These are phyloP conservation scores for Suillus sp. DNA, from an alignment of 768 basidiomycete genomes.

Conservation along the genomic window DNA sequence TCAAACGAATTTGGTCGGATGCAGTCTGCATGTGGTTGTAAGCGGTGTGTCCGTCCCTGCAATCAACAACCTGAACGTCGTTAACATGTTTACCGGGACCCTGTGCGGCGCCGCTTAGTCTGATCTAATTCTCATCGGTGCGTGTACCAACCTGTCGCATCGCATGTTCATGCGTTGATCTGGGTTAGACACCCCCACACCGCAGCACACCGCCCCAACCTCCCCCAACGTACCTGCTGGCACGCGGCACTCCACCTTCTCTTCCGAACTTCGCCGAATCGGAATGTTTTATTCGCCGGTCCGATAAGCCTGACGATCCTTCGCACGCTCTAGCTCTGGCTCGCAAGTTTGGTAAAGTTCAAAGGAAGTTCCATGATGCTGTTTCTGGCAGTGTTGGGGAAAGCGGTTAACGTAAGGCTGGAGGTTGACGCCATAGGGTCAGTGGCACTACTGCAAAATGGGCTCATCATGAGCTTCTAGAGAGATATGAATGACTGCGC, in stretches of 20 bases:
- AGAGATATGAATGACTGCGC: slow-evolving; percentile 3
- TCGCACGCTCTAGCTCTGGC: slow-evolving; percentile 7
- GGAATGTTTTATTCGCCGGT: slow-evolving; percentile 8
- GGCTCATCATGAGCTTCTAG: background rate
- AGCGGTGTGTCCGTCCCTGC: slow-evolving; percentile 14
- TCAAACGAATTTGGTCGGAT: slow-evolving; percentile 13
- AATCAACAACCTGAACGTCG: slow-evolving; percentile 15
- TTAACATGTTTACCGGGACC: slow-evolving; percentile 10
- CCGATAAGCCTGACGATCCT: slow-evolving; percentile 16
- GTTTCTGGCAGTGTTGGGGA: background rate
- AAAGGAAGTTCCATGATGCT: background rate
- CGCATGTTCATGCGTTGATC: background rate
- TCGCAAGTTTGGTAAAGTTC: background rate
- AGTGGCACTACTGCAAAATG: background rate
- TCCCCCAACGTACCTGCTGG: slow-evolving; percentile 6
- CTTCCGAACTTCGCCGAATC: slow-evolving; percentile 1
- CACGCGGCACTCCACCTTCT: background rate
- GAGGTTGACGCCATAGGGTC: background rate
- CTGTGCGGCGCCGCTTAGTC: slow-evolving; percentile 5
- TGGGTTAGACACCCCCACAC: background rate
- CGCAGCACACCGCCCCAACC: slow-evolving; percentile 6
- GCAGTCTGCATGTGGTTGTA: slow-evolving; percentile 6
- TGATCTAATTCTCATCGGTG: slow-evolving; percentile 2
- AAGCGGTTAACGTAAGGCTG: background rate
- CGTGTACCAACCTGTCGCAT: slow-evolving; percentile 1